Evolutionary conservation across 2,329 filamentous ascomycete genomes (phyloP).

Genomic region (Fusarium tricinctum): DNA sequence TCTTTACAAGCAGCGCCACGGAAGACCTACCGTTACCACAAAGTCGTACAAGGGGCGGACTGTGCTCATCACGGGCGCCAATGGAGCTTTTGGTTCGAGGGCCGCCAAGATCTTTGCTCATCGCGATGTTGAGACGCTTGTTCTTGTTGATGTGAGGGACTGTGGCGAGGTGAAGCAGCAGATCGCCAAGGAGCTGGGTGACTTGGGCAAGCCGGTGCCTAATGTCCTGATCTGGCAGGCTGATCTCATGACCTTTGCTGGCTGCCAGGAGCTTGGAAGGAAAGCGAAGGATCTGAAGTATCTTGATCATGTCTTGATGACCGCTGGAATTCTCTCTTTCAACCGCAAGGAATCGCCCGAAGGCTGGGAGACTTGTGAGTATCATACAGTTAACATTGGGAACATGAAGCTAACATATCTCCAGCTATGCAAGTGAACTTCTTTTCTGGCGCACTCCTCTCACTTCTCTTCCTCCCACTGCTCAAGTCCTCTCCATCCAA

Average conservation of each 20-base stretch:
- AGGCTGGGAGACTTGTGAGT: conserved; percentile 57
- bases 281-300: conserved; percentile 49
- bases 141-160: conserved; percentile 56
- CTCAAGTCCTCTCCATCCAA: conserved; percentile 53
- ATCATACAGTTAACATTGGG: rapidly evolving
- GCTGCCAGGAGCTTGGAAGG: conserved; percentile 52
- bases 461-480: conserved; percentile 52
- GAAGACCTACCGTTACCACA: conserved; percentile 53
- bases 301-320: conserved; percentile 56
- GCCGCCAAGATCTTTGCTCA: conserved; percentile 55
- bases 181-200: conserved; percentile 52
- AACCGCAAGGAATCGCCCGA: conserved; percentile 55
- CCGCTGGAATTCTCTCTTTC: conserved; percentile 56
- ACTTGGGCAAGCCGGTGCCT: conserved; percentile 45
- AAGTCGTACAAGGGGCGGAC: conserved; percentile 56
- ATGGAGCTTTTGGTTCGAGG: conserved; percentile 55
- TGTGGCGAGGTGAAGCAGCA: conserved; percentile 52
- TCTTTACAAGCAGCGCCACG: conserved; percentile 52
- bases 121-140: conserved; percentile 53
- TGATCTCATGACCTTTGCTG: conserved; percentile 56
- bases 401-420: background rate
- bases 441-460: conserved; percentile 53
- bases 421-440: conserved; percentile 56
- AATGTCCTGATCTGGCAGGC: conserved; percentile 56
- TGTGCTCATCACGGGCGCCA: conserved; percentile 55